Evolutionary conservation across 495 filamentous ascomycete species (phyloP).

Genomic region (Daldinia loculata): DNA sequence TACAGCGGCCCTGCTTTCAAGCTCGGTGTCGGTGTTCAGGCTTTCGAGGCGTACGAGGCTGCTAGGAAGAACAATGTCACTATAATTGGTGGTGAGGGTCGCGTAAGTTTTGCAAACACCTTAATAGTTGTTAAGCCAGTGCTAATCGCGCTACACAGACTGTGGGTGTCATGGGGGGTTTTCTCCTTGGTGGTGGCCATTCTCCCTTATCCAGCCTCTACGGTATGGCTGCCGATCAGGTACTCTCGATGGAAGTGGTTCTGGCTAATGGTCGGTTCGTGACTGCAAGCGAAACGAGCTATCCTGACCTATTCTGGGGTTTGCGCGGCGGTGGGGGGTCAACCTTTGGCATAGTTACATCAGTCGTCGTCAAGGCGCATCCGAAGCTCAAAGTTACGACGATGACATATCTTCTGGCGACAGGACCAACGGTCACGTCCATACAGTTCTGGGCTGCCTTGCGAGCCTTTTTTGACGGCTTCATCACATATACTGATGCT

Average conservation of each 20-base stretch:
- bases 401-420: slow-evolving; percentile 47
- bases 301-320: slow-evolving; percentile 74
- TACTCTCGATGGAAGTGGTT: slow-evolving; percentile 64
- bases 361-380: slow-evolving; percentile 56
- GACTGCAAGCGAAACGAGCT: slow-evolving; percentile 55
- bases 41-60: slow-evolving; percentile 55
- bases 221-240: slow-evolving; percentile 64
- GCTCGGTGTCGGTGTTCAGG: slow-evolving; percentile 58
- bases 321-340: slow-evolving; percentile 66
- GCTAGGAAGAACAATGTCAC: slow-evolving; percentile 51
- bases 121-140: not conserved
- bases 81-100: slow-evolving; percentile 60
- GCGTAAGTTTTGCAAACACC: slow-evolving; percentile 31
- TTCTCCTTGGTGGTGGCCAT: slow-evolving; percentile 64
- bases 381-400: slow-evolving; percentile 52
- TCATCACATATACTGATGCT: slow-evolving; percentile 57
- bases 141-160: slow-evolving; percentile 41
- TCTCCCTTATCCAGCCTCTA: slow-evolving; percentile 51
- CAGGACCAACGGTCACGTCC: slow-evolving; percentile 47
- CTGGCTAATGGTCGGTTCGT: slow-evolving; percentile 64
- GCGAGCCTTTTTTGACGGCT: slow-evolving; percentile 56
- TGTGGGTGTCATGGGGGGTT: slow-evolving; percentile 63
- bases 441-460: slow-evolving; percentile 61
- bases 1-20: slow-evolving; percentile 59
- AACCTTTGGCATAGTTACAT: slow-evolving; percentile 69